Base-by-base conservation (phyloP, 2,329 filamentous ascomycete species). In the Colletotrichum sp. region DNA sequence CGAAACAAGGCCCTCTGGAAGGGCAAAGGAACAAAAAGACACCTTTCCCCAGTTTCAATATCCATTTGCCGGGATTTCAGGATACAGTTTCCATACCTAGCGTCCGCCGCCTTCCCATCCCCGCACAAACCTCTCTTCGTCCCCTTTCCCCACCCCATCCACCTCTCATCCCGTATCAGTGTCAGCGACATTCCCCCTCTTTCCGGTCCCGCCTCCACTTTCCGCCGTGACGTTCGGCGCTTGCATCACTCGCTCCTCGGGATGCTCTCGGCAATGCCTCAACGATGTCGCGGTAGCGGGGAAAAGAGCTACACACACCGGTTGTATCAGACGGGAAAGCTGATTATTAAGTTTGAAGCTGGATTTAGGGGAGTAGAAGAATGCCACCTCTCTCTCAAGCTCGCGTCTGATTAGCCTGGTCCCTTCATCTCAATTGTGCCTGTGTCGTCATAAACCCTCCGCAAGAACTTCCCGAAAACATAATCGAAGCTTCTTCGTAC, bases 141-240 rank as follows among this genome's bases (percentile, higher is more conserved):
- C 12, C 25, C 19, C 22, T 44, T n/a, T 60, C 44, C 74, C 74
- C 74, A 60, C 70, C 48, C 34, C 61, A 69, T 27, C 74, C 74
- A 68, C 65, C 65, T 65, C 63, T 22, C 32, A 27, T 66, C 36
- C 25, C 48, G 13, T 13, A 25, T 22, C 59, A 52, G 57, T 60
- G 16, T 60, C 57, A 60, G 30, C 11, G 12, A 52, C 44, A 52
- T 48, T n/a, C 30, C 28, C 44, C 59, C 66, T 39, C 52, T 16
- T 63, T 32, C n/a, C 59, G 74, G 70, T 71, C 74, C 74, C 74
- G 48, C 74, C 74, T 76, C 74, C 74, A 76, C 74, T 55, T 76
- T 64, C 74, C 74, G 74, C 27, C 5, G 16, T 16, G 57, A 55
- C 5, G 25, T 22, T 52, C 30, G 8, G 55, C 12, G 6, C n/a